A percentile compares a stretch with the other conserved stretches of the same genome.
phyloP scores from a whole-genome alignment of 2,329 filamentous ascomycete species.

The Hawksworthiomyces lignivorus region DNA sequence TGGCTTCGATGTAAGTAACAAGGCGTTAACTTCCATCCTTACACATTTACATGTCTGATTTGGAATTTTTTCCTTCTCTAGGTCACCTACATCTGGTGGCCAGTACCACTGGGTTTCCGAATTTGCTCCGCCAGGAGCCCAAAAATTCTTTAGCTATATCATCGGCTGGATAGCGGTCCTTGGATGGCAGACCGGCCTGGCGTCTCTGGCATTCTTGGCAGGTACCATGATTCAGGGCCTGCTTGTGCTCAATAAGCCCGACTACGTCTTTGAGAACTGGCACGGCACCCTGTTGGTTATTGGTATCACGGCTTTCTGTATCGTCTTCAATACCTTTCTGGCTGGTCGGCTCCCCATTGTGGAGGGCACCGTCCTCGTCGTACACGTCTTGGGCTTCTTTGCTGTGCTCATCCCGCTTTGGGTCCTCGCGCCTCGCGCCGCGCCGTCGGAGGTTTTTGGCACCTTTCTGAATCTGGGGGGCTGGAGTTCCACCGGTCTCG shows the following conservation, averaged over 20 bases:
- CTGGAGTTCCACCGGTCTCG: conserved; percentile 36
- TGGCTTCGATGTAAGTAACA: conserved; percentile 33
- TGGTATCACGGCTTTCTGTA: conserved; percentile 35
- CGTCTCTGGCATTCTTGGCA: conserved; percentile 33
- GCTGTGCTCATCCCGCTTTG: conserved; percentile 21
- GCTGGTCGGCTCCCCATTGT: conserved; percentile 39
- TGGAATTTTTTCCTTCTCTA: background rate
- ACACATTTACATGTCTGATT: background rate
- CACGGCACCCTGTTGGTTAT: conserved; percentile 43
- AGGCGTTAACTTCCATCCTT: too few species aligned
- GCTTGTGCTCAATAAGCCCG: conserved; percentile 30
- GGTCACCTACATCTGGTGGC: conserved; percentile 44
- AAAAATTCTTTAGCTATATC: conserved; percentile 48
- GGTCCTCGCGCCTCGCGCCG: conserved; percentile 19
- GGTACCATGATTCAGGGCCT: conserved; percentile 41
- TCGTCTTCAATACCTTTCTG: conserved; percentile 43
- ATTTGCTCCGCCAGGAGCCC: conserved; percentile 37
- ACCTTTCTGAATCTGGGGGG: conserved; percentile 40
- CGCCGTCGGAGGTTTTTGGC: conserved; percentile 30
- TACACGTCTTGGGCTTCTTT: conserved; percentile 41
- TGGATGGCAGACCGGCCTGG: conserved; percentile 35
- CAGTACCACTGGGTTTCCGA: conserved; percentile 56
- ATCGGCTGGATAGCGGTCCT: conserved; percentile 44
- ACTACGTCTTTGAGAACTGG: conserved; percentile 34
- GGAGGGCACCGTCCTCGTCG: conserved; percentile 40